These are phyloP conservation scores for Sphaerosporella brunnea DNA, from an alignment of 495 filamentous ascomycete genomes.

Conservation along the genomic window DNA sequence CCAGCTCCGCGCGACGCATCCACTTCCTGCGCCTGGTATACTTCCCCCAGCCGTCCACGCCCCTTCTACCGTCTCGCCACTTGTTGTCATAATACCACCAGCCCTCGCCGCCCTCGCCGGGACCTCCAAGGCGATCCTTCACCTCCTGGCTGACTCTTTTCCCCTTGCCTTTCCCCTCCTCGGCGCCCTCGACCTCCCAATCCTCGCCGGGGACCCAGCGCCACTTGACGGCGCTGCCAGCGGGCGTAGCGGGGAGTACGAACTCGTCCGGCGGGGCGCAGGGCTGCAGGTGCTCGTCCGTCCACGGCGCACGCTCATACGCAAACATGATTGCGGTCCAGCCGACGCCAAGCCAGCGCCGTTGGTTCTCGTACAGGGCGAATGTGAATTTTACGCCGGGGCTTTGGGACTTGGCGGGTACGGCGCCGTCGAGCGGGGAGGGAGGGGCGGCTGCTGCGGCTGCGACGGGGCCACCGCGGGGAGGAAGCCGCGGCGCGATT, in stretches of 20 bases:
- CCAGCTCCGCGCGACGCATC: conserved; percentile 88
- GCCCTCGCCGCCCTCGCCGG: conserved; percentile 44
- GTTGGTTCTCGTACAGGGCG: conserved; percentile 88
- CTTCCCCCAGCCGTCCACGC: conserved; percentile 80
- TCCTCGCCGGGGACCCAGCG: conserved; percentile 68
- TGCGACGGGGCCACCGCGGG: conserved; percentile 8
- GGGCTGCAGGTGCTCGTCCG: conserved; percentile 80
- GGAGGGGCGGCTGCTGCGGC: conserved; percentile 11
- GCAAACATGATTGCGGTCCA: conserved; percentile 85
- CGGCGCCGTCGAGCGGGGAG: conserved; percentile 5
- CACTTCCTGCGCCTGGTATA: conserved; percentile 91
- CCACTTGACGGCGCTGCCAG: conserved; percentile 62
- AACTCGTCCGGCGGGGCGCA: conserved; percentile 66
- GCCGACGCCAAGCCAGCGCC: conserved; percentile 82
- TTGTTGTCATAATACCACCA: conserved; percentile 99
- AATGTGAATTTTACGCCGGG: conserved; percentile 88
- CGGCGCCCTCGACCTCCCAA: conserved; percentile 69
- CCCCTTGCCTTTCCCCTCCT: background rate
- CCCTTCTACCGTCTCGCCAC: conserved; percentile 84
- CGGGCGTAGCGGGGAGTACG: conserved; percentile 66
- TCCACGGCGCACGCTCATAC: conserved; percentile 80
- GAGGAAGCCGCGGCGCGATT: conserved; percentile 20
- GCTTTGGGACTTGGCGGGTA: conserved; percentile 23
- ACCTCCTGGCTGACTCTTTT: conserved; percentile 27
- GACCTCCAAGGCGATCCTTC: conserved; percentile 27